Evolutionary conservation across 1,284 basidiomycete species (phyloP).

Genomic region (Leccinum colubrinum): DNA sequence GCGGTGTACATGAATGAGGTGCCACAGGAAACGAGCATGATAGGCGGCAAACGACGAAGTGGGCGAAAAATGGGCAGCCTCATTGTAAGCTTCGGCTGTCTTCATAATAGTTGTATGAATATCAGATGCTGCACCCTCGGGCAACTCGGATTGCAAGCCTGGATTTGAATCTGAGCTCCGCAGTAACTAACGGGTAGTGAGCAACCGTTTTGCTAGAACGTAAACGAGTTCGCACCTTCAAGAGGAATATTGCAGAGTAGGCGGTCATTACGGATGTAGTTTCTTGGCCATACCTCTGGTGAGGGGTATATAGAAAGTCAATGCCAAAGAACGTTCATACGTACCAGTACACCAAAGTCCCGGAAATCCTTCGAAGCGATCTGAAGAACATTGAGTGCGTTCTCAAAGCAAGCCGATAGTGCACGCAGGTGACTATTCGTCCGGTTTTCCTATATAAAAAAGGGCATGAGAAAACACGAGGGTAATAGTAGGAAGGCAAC

Average conservation of each 20-base stretch:
- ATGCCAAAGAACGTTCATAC: conserved; percentile 25
- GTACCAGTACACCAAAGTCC: conserved; percentile 69
- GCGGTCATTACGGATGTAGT: conserved; percentile 81
- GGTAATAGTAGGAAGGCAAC: conserved; percentile 20
- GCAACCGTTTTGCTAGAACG: background rate
- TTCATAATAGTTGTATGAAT: conserved; percentile 62
- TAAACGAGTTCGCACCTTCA: conserved; percentile 49
- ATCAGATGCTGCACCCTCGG: conserved; percentile 54
- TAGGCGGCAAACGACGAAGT: conserved; percentile 60
- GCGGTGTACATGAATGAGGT: conserved; percentile 60
- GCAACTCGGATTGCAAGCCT: conserved; percentile 47
- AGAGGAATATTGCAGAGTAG: conserved; percentile 74
- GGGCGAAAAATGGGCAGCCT: conserved; percentile 60
- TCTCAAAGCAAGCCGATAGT: conserved; percentile 66
- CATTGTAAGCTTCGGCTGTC: conserved; percentile 73
- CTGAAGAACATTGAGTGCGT: conserved; percentile 64
- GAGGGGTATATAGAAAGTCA: background rate
- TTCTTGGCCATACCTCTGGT: conserved; percentile 78
- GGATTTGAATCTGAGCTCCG: conserved; percentile 55
- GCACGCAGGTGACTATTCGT: conserved; percentile 62
- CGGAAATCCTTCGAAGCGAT: conserved; percentile 74
- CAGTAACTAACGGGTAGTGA: conserved; percentile 48
- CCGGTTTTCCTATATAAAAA: conserved; percentile 39
- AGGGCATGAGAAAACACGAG: conserved; percentile 4
- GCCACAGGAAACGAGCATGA: conserved; percentile 74